phyloP scores from a whole-genome alignment of 116 monocot species.

The Trichopus zeylanicus region DNA sequence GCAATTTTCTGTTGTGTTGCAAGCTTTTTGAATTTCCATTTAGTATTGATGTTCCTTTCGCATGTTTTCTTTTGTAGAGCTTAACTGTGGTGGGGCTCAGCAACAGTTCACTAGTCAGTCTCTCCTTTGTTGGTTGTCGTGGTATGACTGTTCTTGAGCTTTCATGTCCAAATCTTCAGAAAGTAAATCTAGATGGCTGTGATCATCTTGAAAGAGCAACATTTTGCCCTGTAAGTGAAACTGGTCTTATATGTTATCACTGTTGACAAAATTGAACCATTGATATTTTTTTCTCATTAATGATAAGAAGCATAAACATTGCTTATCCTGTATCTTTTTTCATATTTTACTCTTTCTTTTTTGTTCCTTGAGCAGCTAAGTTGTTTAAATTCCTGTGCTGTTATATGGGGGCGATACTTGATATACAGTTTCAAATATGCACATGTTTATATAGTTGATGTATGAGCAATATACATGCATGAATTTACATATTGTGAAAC shows the following conservation, averaged over 20 bases:
- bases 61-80: slow-evolving; percentile 39
- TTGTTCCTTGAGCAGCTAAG: too few relatives aligned
- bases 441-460: too few relatives aligned
- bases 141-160: slow-evolving; percentile 59
- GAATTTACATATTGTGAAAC: too few relatives aligned
- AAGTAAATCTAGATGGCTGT: slow-evolving; percentile 81
- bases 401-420: too few relatives aligned
- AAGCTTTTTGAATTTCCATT: not conserved
- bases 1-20: slow-evolving; percentile 2
- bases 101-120: slow-evolving; percentile 51
- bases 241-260: not conserved
- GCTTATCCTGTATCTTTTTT: too few relatives aligned
- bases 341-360: too few relatives aligned
- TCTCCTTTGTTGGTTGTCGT: slow-evolving; percentile 84
- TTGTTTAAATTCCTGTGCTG: too few relatives aligned
- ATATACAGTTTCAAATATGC: too few relatives aligned
- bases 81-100: slow-evolving; percentile 53
- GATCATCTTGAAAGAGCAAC: slow-evolving; percentile 88
- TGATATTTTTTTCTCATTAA: not conserved
- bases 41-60: not conserved
- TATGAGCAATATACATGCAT: too few relatives aligned
- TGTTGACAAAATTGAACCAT: not conserved
- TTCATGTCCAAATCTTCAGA: slow-evolving; percentile 74
- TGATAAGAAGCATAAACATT: too few relatives aligned
- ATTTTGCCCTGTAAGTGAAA: slow-evolving; percentile 79